Evolutionary conservation across 2,329 filamentous ascomycete genomes (phyloP).

Genomic region (Plectosphaerella sp.): DNA sequence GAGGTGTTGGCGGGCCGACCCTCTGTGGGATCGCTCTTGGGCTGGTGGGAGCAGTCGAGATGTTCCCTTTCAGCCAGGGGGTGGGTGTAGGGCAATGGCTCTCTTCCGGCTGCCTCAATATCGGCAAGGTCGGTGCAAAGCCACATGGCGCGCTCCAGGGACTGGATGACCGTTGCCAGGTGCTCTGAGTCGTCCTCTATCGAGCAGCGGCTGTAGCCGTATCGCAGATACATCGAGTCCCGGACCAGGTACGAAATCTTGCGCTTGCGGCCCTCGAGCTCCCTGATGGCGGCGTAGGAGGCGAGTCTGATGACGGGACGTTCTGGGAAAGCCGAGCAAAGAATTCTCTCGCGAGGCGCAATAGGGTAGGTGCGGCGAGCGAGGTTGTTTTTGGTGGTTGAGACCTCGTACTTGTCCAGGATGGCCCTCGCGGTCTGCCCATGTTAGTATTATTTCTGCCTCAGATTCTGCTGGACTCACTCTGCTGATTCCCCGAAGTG

Average conservation of each 20-base stretch:
- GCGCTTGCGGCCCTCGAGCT: slow-evolving; percentile 8
- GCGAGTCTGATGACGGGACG: slow-evolving; percentile 5
- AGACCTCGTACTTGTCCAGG: slow-evolving; percentile 10
- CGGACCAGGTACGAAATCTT: slow-evolving; percentile 8
- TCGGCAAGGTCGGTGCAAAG: slow-evolving; percentile 8
- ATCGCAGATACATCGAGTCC: slow-evolving; percentile 3
- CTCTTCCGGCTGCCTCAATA: slow-evolving; percentile 5
- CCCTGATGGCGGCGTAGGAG: slow-evolving; percentile 7
- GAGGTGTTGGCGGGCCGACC: neutral
- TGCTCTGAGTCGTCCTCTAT: neutral
- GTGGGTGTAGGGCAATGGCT: neutral
- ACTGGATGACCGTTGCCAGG: neutral
- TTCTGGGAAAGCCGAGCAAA: slow-evolving; percentile 9
- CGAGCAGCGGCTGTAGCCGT: neutral
- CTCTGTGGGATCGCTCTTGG: neutral
- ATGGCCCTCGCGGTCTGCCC: neutral
- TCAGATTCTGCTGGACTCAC: neutral
- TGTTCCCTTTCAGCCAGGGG: neutral
- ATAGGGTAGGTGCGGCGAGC: slow-evolving; percentile 2
- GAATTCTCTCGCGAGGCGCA: slow-evolving; percentile 5
- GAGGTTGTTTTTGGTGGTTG: slow-evolving; percentile 6
- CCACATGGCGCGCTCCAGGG: slow-evolving; percentile 8
- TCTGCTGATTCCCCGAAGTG: neutral
- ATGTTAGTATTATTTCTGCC: neutral
- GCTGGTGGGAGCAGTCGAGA: too few relatives aligned